Evolutionary conservation across 2,329 filamentous ascomycete genomes (phyloP).

Genomic region (Pyricularia grisea): DNA sequence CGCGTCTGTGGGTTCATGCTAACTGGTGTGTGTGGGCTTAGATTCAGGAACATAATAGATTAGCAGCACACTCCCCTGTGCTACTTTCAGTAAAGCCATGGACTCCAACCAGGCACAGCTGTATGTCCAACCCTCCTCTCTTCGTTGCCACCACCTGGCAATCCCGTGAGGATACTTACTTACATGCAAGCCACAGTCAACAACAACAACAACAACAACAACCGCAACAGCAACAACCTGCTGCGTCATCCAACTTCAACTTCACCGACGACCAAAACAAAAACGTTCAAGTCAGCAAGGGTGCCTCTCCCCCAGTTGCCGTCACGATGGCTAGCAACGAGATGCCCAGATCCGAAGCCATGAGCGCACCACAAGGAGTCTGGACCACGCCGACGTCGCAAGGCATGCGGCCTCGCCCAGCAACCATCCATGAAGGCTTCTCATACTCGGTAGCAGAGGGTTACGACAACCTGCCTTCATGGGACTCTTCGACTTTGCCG

Average conservation of each 20-base stretch:
- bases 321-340: constrained; percentile 43
- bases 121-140: constrained; percentile 27
- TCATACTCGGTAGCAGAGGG: constrained; percentile 48
- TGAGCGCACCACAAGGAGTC: constrained; percentile 33
- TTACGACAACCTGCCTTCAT: constrained; percentile 41
- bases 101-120: constrained; percentile 40
- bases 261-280: background rate
- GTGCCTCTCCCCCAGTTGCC: constrained; percentile 30
- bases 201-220: constrained; percentile 26
- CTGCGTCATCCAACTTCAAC: constrained; percentile 20
- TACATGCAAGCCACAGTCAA: constrained; percentile 26
- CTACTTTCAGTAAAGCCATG: constrained; percentile 29
- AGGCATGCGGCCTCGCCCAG: constrained; percentile 41
- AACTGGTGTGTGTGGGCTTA: constrained; percentile 23
- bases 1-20: constrained; percentile 25
- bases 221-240: constrained; percentile 20
- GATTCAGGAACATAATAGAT: constrained; percentile 26
- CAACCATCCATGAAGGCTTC: constrained; percentile 52
- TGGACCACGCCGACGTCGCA: constrained; percentile 49
- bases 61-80: constrained; percentile 23
- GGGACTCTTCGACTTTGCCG: constrained; percentile 46
- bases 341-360: constrained; percentile 37
- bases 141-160: constrained; percentile 10
- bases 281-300: constrained; percentile 21
- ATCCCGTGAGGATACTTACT: background rate